Percentiles rank a stretch among this genome's conserved stretches.
Conservation (phyloP, 2,329 filamentous ascomycete species). For the Diplodia sapinea region DNA sequence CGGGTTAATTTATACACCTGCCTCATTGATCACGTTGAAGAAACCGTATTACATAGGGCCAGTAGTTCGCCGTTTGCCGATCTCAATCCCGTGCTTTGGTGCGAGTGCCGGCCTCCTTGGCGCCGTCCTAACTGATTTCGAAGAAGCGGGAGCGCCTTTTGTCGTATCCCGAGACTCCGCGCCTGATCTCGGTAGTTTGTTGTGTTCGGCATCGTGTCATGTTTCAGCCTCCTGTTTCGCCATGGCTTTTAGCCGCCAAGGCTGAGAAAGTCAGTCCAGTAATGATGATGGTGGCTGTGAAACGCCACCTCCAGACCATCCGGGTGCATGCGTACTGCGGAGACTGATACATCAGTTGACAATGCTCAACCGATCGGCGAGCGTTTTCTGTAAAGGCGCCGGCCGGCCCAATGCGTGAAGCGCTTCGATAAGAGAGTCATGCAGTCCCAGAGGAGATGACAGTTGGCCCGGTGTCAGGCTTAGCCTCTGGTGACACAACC, state of each 20-base stretch:
- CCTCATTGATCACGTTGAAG: background rate
- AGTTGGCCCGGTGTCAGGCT: background rate
- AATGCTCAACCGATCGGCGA: background rate
- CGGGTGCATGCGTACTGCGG: background rate
- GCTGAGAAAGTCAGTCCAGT: background rate
- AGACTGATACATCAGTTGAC: background rate
- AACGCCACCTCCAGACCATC: slow-evolving; percentile 1
- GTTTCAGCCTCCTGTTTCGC: slow-evolving; percentile 27
- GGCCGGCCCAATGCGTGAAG: background rate
- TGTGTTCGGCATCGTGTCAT: slow-evolving; percentile 8
- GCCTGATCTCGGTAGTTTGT: slow-evolving; percentile 1
- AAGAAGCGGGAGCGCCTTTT: slow-evolving; percentile 13
- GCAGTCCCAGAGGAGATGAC: background rate
- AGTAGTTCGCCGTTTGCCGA: slow-evolving; percentile 14
- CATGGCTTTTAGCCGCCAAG: slow-evolving; percentile 14
- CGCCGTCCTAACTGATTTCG: slow-evolving; percentile 13
- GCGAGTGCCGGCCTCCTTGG: slow-evolving; percentile 14
- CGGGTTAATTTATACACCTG: slow-evolving; percentile 6
- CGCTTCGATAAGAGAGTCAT: background rate
- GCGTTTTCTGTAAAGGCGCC: background rate
- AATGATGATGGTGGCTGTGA: background rate
- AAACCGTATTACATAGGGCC: background rate
- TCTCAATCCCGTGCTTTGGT: slow-evolving; percentile 23
- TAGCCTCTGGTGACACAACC: background rate
- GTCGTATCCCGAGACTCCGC: slow-evolving; percentile 3